phyloP scores from a whole-genome alignment of 2,329 filamentous ascomycete genomes.

The Acephala macrosclerotiorum region DNA sequence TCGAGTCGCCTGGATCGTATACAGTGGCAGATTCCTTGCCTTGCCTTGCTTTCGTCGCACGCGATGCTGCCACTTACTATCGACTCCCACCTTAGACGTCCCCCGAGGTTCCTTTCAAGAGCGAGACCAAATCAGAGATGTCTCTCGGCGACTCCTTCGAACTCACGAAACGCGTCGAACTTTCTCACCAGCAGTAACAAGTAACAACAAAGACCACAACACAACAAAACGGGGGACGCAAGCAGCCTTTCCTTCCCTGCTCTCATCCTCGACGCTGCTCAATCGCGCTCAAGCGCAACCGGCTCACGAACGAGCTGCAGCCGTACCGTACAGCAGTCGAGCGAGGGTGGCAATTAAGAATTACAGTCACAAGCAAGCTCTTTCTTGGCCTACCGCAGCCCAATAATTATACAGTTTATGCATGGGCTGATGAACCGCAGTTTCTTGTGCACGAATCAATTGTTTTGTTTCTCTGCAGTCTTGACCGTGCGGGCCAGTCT shows the following conservation, averaged over 20 bases:
- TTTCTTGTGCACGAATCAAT: conserved; percentile 9
- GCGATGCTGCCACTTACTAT: conserved; percentile 13
- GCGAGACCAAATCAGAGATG: conserved; percentile 14
- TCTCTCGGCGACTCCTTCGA: conserved; percentile 20
- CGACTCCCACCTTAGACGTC: conserved; percentile 10
- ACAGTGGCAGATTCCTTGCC: conserved; percentile 18
- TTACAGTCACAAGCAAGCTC: conserved; percentile 29
- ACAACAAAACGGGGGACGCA: conserved; percentile 4
- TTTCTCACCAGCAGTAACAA: conserved; percentile 24
- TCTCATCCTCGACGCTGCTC: conserved; percentile 13
- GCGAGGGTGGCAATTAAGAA: conserved; percentile 24
- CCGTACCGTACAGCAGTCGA: conserved; percentile 7
- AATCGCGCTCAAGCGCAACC: conserved; percentile 27
- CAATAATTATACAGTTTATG: conserved; percentile 23
- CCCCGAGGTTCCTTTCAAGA: conserved; percentile 12
- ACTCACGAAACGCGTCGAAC: conserved; percentile 31
- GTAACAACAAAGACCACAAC: conserved; percentile 12
- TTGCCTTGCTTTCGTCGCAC: conserved; percentile 12
- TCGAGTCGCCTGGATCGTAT: conserved; percentile 14
- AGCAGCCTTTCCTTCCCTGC: conserved; percentile 4
- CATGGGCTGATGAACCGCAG: conserved; percentile 5
- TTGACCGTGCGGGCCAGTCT: conserved; percentile 19
- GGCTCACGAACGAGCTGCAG: conserved; percentile 11
- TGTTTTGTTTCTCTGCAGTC: neutral
- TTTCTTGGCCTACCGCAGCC: conserved; percentile 18